Conservation (phyloP, 306 rosid genomes). For the Vigna trinervia region DNA sequence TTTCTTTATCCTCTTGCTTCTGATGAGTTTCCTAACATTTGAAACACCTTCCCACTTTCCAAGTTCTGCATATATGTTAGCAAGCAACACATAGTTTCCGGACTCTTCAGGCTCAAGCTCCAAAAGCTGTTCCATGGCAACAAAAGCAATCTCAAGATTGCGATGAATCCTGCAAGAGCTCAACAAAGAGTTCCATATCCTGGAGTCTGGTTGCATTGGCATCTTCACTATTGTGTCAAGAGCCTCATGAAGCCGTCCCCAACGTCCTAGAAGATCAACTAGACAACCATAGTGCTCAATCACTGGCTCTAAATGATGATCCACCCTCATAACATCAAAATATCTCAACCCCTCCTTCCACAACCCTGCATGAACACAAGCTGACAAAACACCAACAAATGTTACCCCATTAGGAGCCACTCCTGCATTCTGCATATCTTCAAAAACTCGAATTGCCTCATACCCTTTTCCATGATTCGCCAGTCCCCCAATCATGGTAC, state of each 20-base stretch:
- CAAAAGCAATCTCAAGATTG: slow-evolving; percentile 68
- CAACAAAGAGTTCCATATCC: slow-evolving; percentile 84
- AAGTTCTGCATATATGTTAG: slow-evolving; percentile 75
- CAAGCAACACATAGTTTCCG: slow-evolving; percentile 82
- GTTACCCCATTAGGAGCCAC: slow-evolving; percentile 73
- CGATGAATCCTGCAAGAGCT: slow-evolving; percentile 72
- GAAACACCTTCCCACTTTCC: slow-evolving; percentile 82
- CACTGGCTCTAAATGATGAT: slow-evolving; percentile 55
- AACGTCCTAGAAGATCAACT: slow-evolving; percentile 85
- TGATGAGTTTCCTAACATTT: slow-evolving; percentile 63
- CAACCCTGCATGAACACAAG: slow-evolving; percentile 79
- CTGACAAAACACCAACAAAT: slow-evolving; percentile 73
- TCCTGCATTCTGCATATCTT: slow-evolving; percentile 57
- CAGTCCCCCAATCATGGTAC: slow-evolving; percentile 74
- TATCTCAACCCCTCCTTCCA: slow-evolving; percentile 69
- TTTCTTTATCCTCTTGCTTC: slow-evolving; percentile 69
- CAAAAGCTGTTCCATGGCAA: slow-evolving; percentile 65
- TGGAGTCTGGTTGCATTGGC: slow-evolving; percentile 75
- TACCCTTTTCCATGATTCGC: slow-evolving; percentile 74
- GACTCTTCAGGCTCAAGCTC: slow-evolving; percentile 85
- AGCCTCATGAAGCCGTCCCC: slow-evolving; percentile 68
- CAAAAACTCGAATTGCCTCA: slow-evolving; percentile 68
- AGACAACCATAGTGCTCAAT: slow-evolving; percentile 84
- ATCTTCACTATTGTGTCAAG: slow-evolving; percentile 63
- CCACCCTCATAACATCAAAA: slow-evolving; percentile 62